phyloP scores from a whole-genome alignment of 257 asterid genomes.

The Fraxinus quadrangulata region DNA sequence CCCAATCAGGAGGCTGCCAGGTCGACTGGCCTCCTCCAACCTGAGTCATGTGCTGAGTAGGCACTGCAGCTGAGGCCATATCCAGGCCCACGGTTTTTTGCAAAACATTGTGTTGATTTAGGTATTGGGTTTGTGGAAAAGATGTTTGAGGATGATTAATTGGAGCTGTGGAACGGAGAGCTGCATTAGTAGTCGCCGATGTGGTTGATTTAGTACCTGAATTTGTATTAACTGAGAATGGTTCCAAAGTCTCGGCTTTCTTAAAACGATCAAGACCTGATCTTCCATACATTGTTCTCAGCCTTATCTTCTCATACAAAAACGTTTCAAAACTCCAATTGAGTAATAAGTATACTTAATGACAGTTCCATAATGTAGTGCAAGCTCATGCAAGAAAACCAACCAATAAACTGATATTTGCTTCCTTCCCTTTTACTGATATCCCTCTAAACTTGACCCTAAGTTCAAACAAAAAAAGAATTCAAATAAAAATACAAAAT shows the following conservation, averaged over 20 bases:
- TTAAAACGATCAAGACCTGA: slow-evolving; percentile 90
- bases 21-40: slow-evolving; percentile 89
- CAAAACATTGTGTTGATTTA: slow-evolving; percentile 39
- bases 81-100: slow-evolving; percentile 43
- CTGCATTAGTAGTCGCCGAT: slow-evolving; percentile 29
- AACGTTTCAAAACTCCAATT: slow-evolving; percentile 17
- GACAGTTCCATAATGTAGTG: slow-evolving; percentile 17
- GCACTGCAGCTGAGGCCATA: slow-evolving; percentile 34
- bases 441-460: slow-evolving; percentile 21
- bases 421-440: slow-evolving; percentile 28
- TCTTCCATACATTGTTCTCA: slow-evolving; percentile 77
- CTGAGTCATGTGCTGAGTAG: slow-evolving; percentile 66
- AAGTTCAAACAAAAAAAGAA: slow-evolving; percentile 7
- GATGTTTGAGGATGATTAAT: slow-evolving; percentile 44
- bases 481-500: slow-evolving; percentile 8
- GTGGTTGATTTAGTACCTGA: slow-evolving; percentile 43
- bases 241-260: slow-evolving; percentile 85
- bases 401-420: slow-evolving; percentile 11
- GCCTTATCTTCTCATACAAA: slow-evolving; percentile 24
- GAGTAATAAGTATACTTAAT: slow-evolving; percentile 21
- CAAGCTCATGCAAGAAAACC: slow-evolving; percentile 12
- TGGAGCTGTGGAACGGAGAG: slow-evolving; percentile 39
- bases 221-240: slow-evolving; percentile 65
- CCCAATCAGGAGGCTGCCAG: slow-evolving; percentile 99
- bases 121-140: slow-evolving; percentile 40